These are phyloP conservation scores for Pyrenopolyporus hunteri DNA, from an alignment of 495 filamentous ascomycete species.

Conservation along the genomic window DNA sequence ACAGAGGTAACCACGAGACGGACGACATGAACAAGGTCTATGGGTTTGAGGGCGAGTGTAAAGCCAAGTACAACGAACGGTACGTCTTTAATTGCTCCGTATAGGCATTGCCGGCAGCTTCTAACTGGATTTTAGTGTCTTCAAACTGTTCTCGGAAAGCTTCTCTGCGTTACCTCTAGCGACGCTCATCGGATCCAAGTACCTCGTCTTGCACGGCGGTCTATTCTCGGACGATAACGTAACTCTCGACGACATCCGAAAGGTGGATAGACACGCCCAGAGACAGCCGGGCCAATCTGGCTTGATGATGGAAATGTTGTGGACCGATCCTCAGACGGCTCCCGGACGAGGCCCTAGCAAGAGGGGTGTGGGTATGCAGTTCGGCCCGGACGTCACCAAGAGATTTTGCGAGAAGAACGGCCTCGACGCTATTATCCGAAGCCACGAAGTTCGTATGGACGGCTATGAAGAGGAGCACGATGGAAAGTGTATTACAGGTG, in stretches of 20 bases:
- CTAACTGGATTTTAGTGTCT: conserved; percentile 58
- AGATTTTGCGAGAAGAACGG: conserved; percentile 96
- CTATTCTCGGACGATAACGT: conserved; percentile 97
- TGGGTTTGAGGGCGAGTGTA: conserved; percentile 97
- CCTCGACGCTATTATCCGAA: conserved; percentile 91
- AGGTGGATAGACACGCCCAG: conserved; percentile 89
- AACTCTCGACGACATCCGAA: conserved; percentile 89
- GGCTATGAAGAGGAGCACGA: conserved; percentile 98
- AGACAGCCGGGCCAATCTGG: conserved; percentile 94
- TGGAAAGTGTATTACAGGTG: conserved; percentile 93
- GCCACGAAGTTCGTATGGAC: conserved; percentile 96
- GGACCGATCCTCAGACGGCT: conserved; percentile 90
- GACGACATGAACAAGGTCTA: conserved; percentile 99
- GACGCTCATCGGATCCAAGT: conserved; percentile 89
- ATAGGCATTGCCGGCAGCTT: neutral
- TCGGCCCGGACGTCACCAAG: conserved; percentile 96
- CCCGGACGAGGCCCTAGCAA: conserved; percentile 94
- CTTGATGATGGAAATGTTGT: conserved; percentile 99
- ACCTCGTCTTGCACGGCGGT: conserved; percentile 91
- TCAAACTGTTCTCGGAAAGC: conserved; percentile 98
- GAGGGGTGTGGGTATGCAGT: conserved; percentile 93
- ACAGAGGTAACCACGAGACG: conserved; percentile 98
- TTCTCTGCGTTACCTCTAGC: conserved; percentile 95
- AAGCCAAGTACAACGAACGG: conserved; percentile 95
- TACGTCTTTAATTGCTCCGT: conserved; percentile 20